Base-by-base conservation (phyloP, 306 rosid species). In the Cicer yamashitae region DNA sequence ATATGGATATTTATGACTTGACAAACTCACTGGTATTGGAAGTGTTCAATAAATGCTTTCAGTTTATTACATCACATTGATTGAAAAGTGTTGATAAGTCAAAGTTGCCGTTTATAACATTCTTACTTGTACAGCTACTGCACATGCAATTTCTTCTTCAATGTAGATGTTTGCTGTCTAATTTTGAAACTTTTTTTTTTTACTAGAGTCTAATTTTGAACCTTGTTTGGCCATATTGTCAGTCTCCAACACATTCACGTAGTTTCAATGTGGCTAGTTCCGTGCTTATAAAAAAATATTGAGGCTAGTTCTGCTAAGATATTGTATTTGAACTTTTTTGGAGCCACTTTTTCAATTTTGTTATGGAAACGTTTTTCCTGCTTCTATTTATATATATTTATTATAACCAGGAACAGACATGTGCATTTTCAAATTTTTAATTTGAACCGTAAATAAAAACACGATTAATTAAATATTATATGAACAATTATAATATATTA, bases 21-120 rank as follows among this genome's bases (percentile, higher is more conserved):
- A 58, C 38, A 46, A 38, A 30, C 17, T 12, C 10, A 25, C 14
- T 38, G 40, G 30, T 62, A 62, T 41, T 38, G n/a, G 10, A 46
- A 3, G 52, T 51, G 43, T 39, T 75, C 72, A 63, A 63, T 75
- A 66, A 76, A 44, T 67, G 10, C 22, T 76, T 41, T 53, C n/a
- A 3, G 43, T 57, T 57, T 44, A 6, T 37, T 43, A 47, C 20
- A 62, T 45, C 46, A 13, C 18, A 48, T 43, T 17, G 40, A 50
- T 74, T 17, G 6, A 18, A 13, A 63, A 8, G 7, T 12, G 71
- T 39, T 75, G 41, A 39, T 13, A 12, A 48, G 78, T 74, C 78
- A 50, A 62, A 51, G 61, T 39, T 51, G 51, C 61, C 70, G 15
- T 22, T n/a, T 48, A 69, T 69, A 22, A 7, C 8, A 39, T 58